Base-by-base conservation (phyloP, 352 stramenopile species). In the Hyaloperonospora arabidopsidis region DNA sequence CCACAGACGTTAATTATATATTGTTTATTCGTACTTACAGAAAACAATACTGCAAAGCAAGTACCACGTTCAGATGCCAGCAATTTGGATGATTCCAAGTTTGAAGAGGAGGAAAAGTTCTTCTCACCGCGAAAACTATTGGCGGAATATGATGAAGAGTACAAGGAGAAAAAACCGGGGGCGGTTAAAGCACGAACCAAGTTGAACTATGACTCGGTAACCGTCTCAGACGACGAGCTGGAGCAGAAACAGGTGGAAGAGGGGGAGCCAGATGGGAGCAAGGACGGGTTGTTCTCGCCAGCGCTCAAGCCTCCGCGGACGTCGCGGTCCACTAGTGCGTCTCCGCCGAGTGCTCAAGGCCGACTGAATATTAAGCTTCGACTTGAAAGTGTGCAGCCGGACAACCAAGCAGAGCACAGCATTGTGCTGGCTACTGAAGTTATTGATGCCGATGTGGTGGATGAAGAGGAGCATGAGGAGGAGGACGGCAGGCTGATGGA, bases 271-370 rank as follows among this genome's bases (percentile, higher is more conserved):
- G 21, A 53, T 19, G 36, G 39, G 6, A 68, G 55, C 8, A 70
- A 85, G 13, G 69, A 68, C 29, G 76, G 76, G 34, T 69, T 93
- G 59, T 93, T 93, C 49, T 93, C 83, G 1, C 83, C 83, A 1
- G 63, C 67, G 32, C 62, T 91, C 11, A 90, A 89, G 40, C 67
- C 72, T 15, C 76, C 79, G 15, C 65, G 54, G 28, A 54, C 60
- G 7, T 75, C 69, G 32, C 63, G 63, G 14, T 77, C 75, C 1
- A 59, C 56, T 14, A 70, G 65, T 17, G 57, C 66, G 8, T 81
- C 75, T 13, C 62, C 69, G 10, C 46, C 64, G 17, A 74, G 70
- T 22, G 48, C 54, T 14, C 66, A 51, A 23, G 44, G 55, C 15
- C 59, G 60, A 38, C 28, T 75, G 15, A 74, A 86, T 21, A 63